These are phyloP conservation scores for Echeveria elegans DNA, from an alignment of 164 flowering plant species.

Conservation along the genomic window DNA sequence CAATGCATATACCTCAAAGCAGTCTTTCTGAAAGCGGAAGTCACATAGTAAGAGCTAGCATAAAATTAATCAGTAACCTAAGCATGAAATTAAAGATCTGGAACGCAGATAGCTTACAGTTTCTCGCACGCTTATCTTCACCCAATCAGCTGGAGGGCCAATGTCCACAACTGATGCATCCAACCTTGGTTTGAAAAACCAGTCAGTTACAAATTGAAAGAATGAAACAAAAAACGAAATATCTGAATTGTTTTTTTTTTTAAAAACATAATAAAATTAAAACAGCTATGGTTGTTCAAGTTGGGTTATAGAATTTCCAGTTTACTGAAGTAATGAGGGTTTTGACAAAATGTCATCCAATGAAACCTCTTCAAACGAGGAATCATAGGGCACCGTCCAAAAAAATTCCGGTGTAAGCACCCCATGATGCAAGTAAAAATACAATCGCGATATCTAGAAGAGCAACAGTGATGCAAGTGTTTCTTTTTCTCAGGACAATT, in stretches of 20 bases:
- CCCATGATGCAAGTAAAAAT: neutral
- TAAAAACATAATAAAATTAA: neutral
- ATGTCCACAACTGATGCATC: slow-evolving; percentile 54
- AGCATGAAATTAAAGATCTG: neutral
- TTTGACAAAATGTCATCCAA: neutral
- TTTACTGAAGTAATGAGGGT: neutral
- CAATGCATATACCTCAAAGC: slow-evolving; percentile 92
- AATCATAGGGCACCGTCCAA: neutral
- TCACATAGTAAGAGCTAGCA: neutral
- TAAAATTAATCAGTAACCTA: neutral
- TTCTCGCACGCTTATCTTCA: slow-evolving; percentile 71
- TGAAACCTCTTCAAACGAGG: neutral
- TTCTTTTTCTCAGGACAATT: no score
- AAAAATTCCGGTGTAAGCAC: no score
- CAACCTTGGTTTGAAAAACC: slow-evolving; percentile 37
- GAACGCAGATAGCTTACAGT: slow-evolving; percentile 35
- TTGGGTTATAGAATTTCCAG: neutral
- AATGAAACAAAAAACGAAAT: neutral
- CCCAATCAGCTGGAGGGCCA: slow-evolving; percentile 86
- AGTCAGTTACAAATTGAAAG: slow-evolving; percentile 9
- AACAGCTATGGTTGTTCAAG: neutral
- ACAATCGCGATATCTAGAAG: neutral
- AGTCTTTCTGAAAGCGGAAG: slow-evolving; percentile 58
- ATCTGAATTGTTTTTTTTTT: no score
- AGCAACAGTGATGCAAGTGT: no score